Evolutionary conservation across 176 grass and related monocot species (phyloP).

Genomic region (Oryza rufipogon): DNA sequence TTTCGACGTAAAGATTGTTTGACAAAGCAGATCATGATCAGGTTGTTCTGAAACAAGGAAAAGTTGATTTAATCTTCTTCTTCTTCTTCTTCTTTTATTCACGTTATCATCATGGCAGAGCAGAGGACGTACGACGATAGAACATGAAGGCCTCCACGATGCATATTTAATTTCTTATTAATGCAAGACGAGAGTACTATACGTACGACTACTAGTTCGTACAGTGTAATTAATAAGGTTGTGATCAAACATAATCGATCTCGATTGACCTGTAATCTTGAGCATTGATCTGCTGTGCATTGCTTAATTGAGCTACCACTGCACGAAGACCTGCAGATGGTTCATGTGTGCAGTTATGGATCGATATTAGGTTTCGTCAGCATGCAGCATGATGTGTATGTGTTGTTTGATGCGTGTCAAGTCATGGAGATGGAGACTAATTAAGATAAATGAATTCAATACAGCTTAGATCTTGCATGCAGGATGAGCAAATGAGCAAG

Average conservation of each 20-base stretch:
- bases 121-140: slow-evolving; percentile 1
- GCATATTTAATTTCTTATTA: not conserved
- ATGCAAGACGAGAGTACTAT: not conserved
- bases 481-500: too few relatives aligned
- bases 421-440: not conserved
- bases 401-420: not conserved
- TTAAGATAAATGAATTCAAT: not conserved
- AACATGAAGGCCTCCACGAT: not conserved
- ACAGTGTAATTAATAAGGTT: not conserved
- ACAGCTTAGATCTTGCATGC: not conserved
- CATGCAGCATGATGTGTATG: not conserved
- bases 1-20: too few relatives aligned
- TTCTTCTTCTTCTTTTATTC: not conserved
- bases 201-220: not conserved
- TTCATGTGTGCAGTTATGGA: not conserved
- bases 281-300: not conserved
- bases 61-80: not conserved
- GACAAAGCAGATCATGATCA: not conserved
- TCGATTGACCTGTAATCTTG: not conserved
- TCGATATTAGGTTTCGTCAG: not conserved
- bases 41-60: not conserved
- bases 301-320: not conserved
- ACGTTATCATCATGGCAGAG: slow-evolving; percentile 22
- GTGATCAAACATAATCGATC: not conserved
- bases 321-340: not conserved